phyloP scores from a whole-genome alignment of 106 monocot species.

The Dendrobium chrysotoxum region DNA sequence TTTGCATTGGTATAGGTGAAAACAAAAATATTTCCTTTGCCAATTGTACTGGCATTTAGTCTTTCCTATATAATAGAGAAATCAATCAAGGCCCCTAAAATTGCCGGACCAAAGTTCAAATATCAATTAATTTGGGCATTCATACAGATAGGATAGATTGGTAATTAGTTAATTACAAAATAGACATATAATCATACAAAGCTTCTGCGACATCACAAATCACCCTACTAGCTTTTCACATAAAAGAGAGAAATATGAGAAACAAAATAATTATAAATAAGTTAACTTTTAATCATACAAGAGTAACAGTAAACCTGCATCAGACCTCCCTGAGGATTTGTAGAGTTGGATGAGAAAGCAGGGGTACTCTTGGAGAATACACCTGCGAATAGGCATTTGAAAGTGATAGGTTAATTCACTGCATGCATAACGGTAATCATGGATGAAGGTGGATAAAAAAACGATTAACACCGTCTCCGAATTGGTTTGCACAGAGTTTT shows the following conservation, averaged over 20 bases:
- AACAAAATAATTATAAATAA: not conserved
- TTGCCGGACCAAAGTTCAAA: not conserved
- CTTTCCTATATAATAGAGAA: not conserved
- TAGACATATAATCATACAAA: not conserved
- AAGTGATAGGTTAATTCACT: not conserved
- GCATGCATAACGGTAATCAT: not conserved
- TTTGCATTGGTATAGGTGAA: not conserved
- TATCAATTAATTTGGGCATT: not conserved
- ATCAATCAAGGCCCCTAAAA: not conserved
- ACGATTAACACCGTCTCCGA: too few relatives aligned
- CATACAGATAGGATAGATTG: not conserved
- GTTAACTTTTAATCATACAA: not conserved
- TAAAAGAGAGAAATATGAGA: not conserved
- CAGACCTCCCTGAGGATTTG: constrained; percentile 36
- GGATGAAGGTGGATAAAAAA: not conserved
- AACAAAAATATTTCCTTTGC: not conserved
- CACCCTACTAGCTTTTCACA: not conserved
- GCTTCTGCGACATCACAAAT: not conserved
- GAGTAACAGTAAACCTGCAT: constrained; percentile 59
- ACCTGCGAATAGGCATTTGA: constrained; percentile 35
- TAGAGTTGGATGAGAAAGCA: constrained; percentile 38
- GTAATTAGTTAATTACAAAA: not conserved
- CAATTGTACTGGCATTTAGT: not conserved
- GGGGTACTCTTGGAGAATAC: constrained; percentile 45
- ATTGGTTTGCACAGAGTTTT: not conserved